phyloP scores from a whole-genome alignment of 768 basidiomycete species.

The Naganishia antarctica region DNA sequence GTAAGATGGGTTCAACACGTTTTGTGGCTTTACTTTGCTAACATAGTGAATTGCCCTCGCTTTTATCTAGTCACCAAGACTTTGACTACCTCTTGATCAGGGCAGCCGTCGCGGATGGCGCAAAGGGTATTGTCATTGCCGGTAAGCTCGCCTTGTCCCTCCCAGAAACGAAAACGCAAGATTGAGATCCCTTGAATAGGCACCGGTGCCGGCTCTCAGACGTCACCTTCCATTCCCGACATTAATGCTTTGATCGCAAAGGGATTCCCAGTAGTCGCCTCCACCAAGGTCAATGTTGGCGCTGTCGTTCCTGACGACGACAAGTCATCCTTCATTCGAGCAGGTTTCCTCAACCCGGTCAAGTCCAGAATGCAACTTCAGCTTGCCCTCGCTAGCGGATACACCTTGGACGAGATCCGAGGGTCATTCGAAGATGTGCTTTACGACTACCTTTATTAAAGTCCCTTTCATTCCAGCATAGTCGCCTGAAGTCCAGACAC shows the following conservation, averaged over 20 bases:
- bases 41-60: too few relatives aligned
- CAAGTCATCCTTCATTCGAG: constrained; percentile 30
- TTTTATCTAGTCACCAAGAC: constrained; percentile 21
- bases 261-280: constrained; percentile 34
- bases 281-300: constrained; percentile 29
- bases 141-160: constrained; percentile 9
- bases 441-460: constrained; percentile 17
- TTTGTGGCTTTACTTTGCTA: too few relatives aligned
- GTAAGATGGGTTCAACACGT: constrained; percentile 14
- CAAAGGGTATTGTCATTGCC: constrained; percentile 37
- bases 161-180: too few relatives aligned
- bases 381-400: constrained; percentile 34
- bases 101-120: constrained; percentile 30
- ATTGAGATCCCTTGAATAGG: neutral
- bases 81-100: constrained; percentile 26
- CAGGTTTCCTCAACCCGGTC: constrained; percentile 36
- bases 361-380: constrained; percentile 38
- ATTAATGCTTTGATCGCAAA: constrained; percentile 25
- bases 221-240: constrained; percentile 15
- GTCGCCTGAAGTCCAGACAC: too few relatives aligned
- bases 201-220: constrained; percentile 33
- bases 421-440: constrained; percentile 25
- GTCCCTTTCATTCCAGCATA: neutral
- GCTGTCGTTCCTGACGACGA: constrained; percentile 31
- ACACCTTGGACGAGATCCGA: constrained; percentile 21